These are phyloP conservation scores for Phyllosticta citriasiana DNA, from an alignment of 2,329 filamentous ascomycete species.

Conservation along the genomic window DNA sequence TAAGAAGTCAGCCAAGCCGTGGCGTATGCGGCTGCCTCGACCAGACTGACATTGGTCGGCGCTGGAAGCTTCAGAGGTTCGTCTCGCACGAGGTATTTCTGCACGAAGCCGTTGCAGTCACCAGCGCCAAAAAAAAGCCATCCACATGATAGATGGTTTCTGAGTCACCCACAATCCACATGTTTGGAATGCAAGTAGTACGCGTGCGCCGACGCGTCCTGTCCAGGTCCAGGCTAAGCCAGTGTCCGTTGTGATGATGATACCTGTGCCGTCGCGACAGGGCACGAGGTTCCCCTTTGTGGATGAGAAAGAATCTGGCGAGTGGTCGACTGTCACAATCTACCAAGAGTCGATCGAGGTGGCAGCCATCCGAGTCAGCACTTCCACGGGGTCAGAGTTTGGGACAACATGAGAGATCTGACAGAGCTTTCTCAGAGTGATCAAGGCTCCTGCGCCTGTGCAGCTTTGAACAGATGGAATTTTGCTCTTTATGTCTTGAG, in stretches of 20 bases:
- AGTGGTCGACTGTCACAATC: slow-evolving; percentile 3
- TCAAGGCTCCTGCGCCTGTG: no score
- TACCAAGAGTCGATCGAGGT: slow-evolving; percentile 8
- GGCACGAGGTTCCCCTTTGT: slow-evolving; percentile 8
- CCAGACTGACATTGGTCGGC: slow-evolving; percentile 26
- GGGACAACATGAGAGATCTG: background rate
- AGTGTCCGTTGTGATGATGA: slow-evolving; percentile 9
- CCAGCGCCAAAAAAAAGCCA: slow-evolving; percentile 17
- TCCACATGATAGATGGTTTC: slow-evolving; percentile 3
- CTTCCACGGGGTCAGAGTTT: background rate
- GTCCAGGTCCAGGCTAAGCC: slow-evolving; percentile 11
- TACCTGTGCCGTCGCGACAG: slow-evolving; percentile 17
- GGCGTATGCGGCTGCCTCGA: slow-evolving; percentile 31
- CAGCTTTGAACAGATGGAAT: no score
- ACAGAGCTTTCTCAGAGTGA: no score
- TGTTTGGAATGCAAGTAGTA: slow-evolving; percentile 11
- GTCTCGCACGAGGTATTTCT: slow-evolving; percentile 34
- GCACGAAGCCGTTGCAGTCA: slow-evolving; percentile 29
- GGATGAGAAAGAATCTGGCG: background rate
- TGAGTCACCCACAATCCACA: slow-evolving; percentile 13
- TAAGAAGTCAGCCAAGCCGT: slow-evolving; percentile 40
- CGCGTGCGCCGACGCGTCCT: slow-evolving; percentile 7
- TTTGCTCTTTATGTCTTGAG: no score
- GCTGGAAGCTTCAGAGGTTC: slow-evolving; percentile 31
- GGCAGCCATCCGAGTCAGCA: slow-evolving; percentile 12